A percentile compares a stretch with the other conserved stretches of the same genome.
Conservation (phyloP, 306 rosid genomes). For the Glycyrrhiza uralensis region DNA sequence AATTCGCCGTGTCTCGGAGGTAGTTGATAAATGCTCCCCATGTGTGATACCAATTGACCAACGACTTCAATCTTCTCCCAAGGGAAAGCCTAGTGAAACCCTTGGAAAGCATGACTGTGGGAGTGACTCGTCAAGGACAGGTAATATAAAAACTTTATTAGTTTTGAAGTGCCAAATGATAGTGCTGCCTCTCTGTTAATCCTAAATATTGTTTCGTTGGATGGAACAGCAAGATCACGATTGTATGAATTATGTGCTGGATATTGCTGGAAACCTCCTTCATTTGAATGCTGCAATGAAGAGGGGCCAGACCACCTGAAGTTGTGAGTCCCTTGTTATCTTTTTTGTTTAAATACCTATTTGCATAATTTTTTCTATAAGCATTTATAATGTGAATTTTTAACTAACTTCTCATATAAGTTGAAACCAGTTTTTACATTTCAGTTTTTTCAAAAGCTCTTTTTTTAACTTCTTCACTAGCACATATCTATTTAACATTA, state of each 20-base stretch:
- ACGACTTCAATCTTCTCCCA: conserved; percentile 20
- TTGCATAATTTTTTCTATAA: too few species aligned
- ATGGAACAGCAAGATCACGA: conserved; percentile 60
- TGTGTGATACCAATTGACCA: conserved; percentile 21
- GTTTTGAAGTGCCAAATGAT: conserved; percentile 16
- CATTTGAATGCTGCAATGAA: conserved; percentile 67
- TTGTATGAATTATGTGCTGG: conserved; percentile 66
- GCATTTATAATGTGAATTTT: too few species aligned
- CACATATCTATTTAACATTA: too few species aligned
- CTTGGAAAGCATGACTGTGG: conserved; percentile 27
- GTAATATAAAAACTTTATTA: conserved; percentile 31
- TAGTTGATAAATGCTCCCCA: not conserved
- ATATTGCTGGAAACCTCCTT: conserved; percentile 65
- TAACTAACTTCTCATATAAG: too few species aligned
- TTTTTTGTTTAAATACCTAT: conserved; percentile 7
- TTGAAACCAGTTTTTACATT: too few species aligned
- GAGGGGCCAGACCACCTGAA: conserved; percentile 81
- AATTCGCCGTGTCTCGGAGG: conserved; percentile 16
- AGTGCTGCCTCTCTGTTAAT: conserved; percentile 12
- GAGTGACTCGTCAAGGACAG: conserved; percentile 34
- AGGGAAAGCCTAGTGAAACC: not conserved
- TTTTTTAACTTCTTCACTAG: too few species aligned
- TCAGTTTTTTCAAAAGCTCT: too few species aligned
- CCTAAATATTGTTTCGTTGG: conserved; percentile 33
- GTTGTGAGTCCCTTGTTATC: conserved; percentile 33